Evolutionary conservation across 1,284 basidiomycete genomes (phyloP).

Genomic region (Neotropicomus parvogracilis): DNA sequence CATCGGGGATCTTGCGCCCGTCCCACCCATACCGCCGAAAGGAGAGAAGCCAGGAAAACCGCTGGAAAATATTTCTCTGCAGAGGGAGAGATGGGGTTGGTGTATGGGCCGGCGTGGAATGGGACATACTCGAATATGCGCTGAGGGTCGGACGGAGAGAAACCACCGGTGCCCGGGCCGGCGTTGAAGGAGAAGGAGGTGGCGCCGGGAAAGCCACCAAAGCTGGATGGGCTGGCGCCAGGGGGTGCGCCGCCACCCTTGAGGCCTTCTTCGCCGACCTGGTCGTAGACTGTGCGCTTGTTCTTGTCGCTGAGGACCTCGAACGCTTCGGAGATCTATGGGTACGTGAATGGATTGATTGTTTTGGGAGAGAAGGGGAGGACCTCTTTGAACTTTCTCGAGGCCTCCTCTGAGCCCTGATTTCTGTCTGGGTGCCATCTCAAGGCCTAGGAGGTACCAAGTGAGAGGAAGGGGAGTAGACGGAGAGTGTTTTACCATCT

Average conservation of each 20-base stretch:
- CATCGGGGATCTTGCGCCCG: slow-evolving; percentile 36
- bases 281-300: slow-evolving; percentile 92
- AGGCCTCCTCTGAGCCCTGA: slow-evolving; percentile 76
- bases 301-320: slow-evolving; percentile 94
- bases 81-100: slow-evolving; percentile 20
- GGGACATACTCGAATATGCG: slow-evolving; percentile 84
- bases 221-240: slow-evolving; percentile 52
- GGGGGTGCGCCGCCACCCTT: slow-evolving; percentile 63
- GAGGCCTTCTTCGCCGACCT: slow-evolving; percentile 94
- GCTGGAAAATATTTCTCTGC: slow-evolving; percentile 67
- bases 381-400: slow-evolving; percentile 92
- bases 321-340: slow-evolving; percentile 91
- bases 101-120: not conserved
- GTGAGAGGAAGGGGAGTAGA: slow-evolving; percentile 29
- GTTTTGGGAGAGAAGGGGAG: slow-evolving; percentile 11
- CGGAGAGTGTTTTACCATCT: slow-evolving; percentile 47
- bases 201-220: slow-evolving; percentile 48
- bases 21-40: slow-evolving; percentile 28
- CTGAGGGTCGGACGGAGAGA: slow-evolving; percentile 79
- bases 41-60: slow-evolving; percentile 36
- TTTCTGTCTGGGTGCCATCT: slow-evolving; percentile 95
- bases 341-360: not conserved
- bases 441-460: slow-evolving; percentile 59
- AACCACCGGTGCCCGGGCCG: slow-evolving; percentile 52
- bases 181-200: slow-evolving; percentile 61